These are phyloP conservation scores for Carex parvula DNA, from an alignment of 176 grass and related monocot genomes.

Conservation along the genomic window DNA sequence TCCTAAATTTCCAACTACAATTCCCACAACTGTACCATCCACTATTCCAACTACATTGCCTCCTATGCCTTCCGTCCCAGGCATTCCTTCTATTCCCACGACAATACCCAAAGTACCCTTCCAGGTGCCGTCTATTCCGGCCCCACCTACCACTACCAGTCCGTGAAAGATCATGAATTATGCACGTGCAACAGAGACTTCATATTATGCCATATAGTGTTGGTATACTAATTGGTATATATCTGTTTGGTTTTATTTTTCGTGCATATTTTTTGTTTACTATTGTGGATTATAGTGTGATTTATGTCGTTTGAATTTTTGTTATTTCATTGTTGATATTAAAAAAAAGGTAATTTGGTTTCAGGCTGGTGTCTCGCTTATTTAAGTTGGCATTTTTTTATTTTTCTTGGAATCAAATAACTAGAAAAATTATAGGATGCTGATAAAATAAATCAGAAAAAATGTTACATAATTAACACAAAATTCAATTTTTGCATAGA, in stretches of 20 bases:
- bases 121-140: not conserved
- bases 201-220: not conserved
- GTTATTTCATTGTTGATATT: too few relatives aligned
- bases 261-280: too few relatives aligned
- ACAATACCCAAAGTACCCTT: not conserved
- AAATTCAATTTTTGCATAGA: not conserved
- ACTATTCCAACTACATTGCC: too few relatives aligned
- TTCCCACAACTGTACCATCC: too few relatives aligned
- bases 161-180: slow-evolving; percentile 9
- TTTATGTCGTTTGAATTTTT: too few relatives aligned
- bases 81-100: too few relatives aligned
- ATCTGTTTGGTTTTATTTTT: too few relatives aligned
- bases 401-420: not conserved
- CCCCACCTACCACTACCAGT: not conserved
- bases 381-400: not conserved
- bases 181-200: not conserved
- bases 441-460: not conserved
- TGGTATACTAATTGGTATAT: not conserved
- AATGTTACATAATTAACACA: not conserved
- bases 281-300: too few relatives aligned
- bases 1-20: too few relatives aligned
- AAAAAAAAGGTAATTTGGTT: not conserved
- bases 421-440: too few relatives aligned
- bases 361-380: not conserved
- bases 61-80: not conserved